These are phyloP conservation scores for Penicillium griseofulvum DNA, from an alignment of 2,329 filamentous ascomycete genomes.

Conservation along the genomic window DNA sequence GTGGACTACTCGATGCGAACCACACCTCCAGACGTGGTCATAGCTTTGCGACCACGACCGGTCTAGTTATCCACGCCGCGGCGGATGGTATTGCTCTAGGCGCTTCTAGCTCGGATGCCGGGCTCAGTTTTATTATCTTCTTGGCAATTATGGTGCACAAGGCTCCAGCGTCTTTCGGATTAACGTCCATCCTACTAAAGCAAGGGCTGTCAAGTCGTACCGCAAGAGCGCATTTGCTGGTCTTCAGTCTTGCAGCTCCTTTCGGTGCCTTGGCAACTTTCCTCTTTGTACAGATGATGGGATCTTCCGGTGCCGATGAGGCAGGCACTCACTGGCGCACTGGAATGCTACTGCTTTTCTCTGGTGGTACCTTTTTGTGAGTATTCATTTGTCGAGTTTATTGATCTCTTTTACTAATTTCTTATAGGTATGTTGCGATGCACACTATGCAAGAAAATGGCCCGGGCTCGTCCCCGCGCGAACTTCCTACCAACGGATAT, in stretches of 20 bases:
- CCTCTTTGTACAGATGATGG: slow-evolving; percentile 70
- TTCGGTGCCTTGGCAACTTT: slow-evolving; percentile 82
- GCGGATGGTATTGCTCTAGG: slow-evolving; percentile 96
- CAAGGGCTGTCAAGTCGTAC: slow-evolving; percentile 86
- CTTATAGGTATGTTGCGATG: slow-evolving; percentile 85
- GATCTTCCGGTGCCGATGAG: slow-evolving; percentile 49
- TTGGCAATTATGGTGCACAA: slow-evolving; percentile 97
- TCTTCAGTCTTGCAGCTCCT: slow-evolving; percentile 90
- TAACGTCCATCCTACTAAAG: slow-evolving; percentile 85
- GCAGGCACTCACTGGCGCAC: slow-evolving; percentile 79
- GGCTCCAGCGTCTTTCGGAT: slow-evolving; percentile 88
- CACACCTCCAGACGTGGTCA: slow-evolving; percentile 38
- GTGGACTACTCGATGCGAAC: slow-evolving; percentile 35
- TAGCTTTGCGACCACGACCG: slow-evolving; percentile 80
- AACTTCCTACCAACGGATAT: slow-evolving; percentile 43
- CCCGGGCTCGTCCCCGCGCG: slow-evolving; percentile 31
- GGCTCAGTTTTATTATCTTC: slow-evolving; percentile 87
- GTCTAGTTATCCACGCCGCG: slow-evolving; percentile 91
- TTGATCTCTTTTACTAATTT: slow-evolving; percentile 13
- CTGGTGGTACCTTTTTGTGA: slow-evolving; percentile 91
- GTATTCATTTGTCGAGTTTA: slow-evolving; percentile 35
- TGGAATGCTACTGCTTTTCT: slow-evolving; percentile 90
- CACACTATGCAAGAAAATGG: slow-evolving; percentile 85
- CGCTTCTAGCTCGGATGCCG: slow-evolving; percentile 76
- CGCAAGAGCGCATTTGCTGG: slow-evolving; percentile 76